A percentile compares a stretch with the other conserved stretches of the same genome.
Conservation (phyloP, 345 rosid genomes). For the Sisymbrium altissimum region DNA sequence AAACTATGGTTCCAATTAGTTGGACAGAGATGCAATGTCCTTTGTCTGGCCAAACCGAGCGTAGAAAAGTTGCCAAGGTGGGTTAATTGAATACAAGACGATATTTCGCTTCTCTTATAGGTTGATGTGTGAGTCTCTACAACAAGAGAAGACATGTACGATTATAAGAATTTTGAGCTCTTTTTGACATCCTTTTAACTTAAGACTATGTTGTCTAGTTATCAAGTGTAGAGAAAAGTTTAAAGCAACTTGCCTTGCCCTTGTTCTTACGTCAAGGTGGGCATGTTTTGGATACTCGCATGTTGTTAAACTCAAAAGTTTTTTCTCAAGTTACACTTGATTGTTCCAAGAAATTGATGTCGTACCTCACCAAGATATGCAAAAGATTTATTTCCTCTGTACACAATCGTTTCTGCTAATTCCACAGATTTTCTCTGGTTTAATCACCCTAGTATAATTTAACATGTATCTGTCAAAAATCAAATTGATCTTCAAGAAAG, state of each 20-base stretch:
- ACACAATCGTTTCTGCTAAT: too few species aligned
- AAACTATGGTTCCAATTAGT: conserved; percentile 82
- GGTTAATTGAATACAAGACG: conserved; percentile 38
- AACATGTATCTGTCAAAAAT: too few species aligned
- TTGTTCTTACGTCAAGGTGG: neutral
- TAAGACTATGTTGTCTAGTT: neutral
- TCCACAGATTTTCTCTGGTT: too few species aligned
- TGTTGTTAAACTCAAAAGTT: neutral
- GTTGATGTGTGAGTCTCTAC: neutral
- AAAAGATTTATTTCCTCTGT: too few species aligned
- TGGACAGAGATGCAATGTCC: conserved; percentile 99
- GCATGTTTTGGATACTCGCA: neutral
- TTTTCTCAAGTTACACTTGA: too few species aligned
- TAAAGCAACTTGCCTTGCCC: neutral
- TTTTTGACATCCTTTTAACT: neutral
- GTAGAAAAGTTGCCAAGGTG: conserved; percentile 83
- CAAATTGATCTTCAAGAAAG: too few species aligned
- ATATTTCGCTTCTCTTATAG: neutral
- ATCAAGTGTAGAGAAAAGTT: conserved; percentile 1
- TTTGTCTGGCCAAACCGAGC: conserved; percentile 75
- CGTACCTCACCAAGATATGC: too few species aligned
- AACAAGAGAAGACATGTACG: neutral
- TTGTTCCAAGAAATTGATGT: too few species aligned
- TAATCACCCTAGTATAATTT: too few species aligned
- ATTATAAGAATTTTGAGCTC: neutral